These are phyloP conservation scores for Aspergillus oerlinghausenensis DNA, from an alignment of 2,329 filamentous ascomycete species.

Conservation along the genomic window DNA sequence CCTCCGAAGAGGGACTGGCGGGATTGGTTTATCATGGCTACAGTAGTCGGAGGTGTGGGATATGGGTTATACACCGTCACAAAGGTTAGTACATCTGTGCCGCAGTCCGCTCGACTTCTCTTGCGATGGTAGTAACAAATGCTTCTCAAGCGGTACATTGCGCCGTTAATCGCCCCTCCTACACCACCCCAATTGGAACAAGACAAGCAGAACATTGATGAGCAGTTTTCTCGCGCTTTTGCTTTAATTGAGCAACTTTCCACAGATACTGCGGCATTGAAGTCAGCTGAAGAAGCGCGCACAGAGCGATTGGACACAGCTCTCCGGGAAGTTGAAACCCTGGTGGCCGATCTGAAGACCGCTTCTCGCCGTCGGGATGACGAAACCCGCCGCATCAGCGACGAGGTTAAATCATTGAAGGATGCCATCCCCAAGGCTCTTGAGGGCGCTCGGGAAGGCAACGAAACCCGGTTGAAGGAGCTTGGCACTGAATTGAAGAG, in stretches of 20 bases:
- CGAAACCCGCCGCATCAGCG: constrained; percentile 77
- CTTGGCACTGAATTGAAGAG: constrained; percentile 85
- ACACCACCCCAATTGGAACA: constrained; percentile 90
- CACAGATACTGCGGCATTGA: constrained; percentile 83
- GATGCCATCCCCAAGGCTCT: constrained; percentile 85
- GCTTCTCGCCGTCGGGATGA: constrained; percentile 78
- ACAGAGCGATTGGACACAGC: constrained; percentile 79
- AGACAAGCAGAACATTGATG: constrained; percentile 89
- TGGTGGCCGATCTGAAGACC: constrained; percentile 75
- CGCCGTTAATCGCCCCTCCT: constrained; percentile 84
- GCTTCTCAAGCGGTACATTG: constrained; percentile 71
- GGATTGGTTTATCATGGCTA: constrained; percentile 99
- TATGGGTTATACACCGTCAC: constrained; percentile 86
- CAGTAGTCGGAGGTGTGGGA: constrained; percentile 80
- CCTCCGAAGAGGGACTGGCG: constrained; percentile 86
- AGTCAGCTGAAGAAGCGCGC: constrained; percentile 77
- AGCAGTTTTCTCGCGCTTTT: constrained; percentile 90
- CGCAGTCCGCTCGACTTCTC: neutral
- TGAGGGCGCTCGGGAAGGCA: constrained; percentile 78
- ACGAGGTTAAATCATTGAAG: constrained; percentile 78
- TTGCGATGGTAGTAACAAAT: constrained; percentile 10
- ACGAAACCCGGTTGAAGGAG: constrained; percentile 76
- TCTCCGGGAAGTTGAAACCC: constrained; percentile 76
- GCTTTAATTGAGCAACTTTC: constrained; percentile 84
- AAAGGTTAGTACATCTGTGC: constrained; percentile 55